These are phyloP conservation scores for Metschnikowia sp. DNA, from an alignment of 805 yeast species.

Conservation along the genomic window DNA sequence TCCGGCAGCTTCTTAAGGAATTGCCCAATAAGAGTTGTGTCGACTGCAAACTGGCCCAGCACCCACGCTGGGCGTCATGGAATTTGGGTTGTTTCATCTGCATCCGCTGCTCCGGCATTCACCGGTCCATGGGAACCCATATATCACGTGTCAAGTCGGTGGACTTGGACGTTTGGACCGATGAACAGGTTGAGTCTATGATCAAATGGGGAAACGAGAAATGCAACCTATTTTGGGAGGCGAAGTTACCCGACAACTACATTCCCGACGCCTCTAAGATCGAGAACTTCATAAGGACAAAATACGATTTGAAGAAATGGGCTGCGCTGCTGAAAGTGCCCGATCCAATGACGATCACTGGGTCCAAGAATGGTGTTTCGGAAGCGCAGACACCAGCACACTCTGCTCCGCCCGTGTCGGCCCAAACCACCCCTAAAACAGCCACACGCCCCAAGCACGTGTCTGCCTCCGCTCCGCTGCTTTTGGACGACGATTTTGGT, in stretches of 20 bases:
- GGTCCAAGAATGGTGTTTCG: neutral
- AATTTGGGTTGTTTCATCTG: conserved; percentile 89
- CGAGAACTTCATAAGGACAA: conserved; percentile 86
- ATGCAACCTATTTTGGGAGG: conserved; percentile 85
- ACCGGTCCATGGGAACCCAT: conserved; percentile 93
- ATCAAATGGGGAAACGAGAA: conserved; percentile 80
- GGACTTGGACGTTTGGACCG: conserved; percentile 95
- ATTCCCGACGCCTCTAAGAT: conserved; percentile 81
- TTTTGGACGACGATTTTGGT: conserved; percentile 42
- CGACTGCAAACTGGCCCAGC: conserved; percentile 84
- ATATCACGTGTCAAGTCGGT: conserved; percentile 90
- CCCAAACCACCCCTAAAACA: neutral
- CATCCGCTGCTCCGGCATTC: conserved; percentile 94
- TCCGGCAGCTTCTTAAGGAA: conserved; percentile 73
- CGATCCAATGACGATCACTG: conserved; percentile 47
- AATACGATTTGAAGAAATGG: conserved; percentile 92
- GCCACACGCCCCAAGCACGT: neutral
- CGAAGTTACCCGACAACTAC: conserved; percentile 63
- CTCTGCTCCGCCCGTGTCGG: neutral
- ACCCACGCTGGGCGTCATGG: conserved; percentile 99
- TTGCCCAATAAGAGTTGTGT: conserved; percentile 78
- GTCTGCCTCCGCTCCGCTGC: conserved; percentile 7
- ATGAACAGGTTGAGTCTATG: conserved; percentile 81
- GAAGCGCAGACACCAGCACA: neutral
- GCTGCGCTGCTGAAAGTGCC: conserved; percentile 53